These are phyloP conservation scores for Elongisporangium prolatum DNA, from an alignment of 352 stramenopile genomes.

Conservation along the genomic window DNA sequence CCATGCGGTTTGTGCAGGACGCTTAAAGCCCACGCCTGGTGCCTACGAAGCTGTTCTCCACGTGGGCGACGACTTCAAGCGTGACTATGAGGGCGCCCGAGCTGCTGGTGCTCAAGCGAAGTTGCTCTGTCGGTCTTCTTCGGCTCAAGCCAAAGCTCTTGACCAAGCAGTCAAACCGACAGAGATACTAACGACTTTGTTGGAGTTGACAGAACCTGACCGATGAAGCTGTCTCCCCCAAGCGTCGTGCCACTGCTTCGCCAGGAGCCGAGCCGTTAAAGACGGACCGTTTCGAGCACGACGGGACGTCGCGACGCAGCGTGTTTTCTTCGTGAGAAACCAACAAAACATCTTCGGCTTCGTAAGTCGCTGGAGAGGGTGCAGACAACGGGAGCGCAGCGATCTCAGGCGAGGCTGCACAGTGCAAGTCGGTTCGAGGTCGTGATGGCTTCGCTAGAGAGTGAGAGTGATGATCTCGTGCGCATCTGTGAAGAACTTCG, in stretches of 20 bases:
- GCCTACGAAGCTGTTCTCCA: conserved; percentile 31
- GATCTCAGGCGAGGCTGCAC: not conserved
- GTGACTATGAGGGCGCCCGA: conserved; percentile 50
- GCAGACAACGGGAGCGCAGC: not conserved
- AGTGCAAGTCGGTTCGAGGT: not conserved
- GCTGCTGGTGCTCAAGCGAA: conserved; percentile 32
- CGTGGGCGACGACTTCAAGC: conserved; percentile 48
- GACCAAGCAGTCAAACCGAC: not conserved
- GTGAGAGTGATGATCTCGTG: conserved; percentile 4
- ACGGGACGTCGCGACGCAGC: not conserved
- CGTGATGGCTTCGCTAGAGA: not conserved
- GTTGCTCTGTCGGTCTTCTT: conserved; percentile 26
- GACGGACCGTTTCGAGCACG: not conserved
- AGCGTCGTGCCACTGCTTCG: not conserved
- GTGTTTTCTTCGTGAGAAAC: not conserved
- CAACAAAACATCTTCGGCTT: not conserved
- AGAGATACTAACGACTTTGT: not conserved
- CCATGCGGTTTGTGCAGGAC: not conserved
- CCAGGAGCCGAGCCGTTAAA: not conserved
- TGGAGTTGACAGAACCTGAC: not conserved
- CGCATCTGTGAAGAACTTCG: conserved; percentile 30
- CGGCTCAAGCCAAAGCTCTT: not conserved
- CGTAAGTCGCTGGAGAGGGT: not conserved
- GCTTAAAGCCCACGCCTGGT: not conserved
- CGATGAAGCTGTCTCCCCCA: not conserved